Percentiles rank a stretch among this genome's conserved stretches.
Evolutionary conservation across 2,329 filamentous ascomycete genomes (phyloP).

Genomic region (Diplodia seriata): DNA sequence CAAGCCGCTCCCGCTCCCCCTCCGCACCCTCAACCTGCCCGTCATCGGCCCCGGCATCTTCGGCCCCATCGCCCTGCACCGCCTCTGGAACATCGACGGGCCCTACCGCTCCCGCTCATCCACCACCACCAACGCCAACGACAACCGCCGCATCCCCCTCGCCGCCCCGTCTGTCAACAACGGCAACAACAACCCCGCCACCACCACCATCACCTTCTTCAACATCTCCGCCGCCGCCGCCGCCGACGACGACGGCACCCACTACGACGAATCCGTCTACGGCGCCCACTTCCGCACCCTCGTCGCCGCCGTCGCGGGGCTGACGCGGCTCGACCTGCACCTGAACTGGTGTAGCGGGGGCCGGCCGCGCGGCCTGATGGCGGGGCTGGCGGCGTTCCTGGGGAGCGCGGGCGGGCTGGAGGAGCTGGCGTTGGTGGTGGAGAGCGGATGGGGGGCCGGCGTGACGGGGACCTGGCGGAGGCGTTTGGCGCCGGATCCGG

Average conservation of each 20-base stretch:
- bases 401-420: background rate
- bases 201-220: too few relatives aligned
- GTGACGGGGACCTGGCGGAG: background rate
- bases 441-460: background rate
- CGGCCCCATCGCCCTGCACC: background rate
- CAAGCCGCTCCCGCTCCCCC: background rate
- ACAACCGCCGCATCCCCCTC: too few relatives aligned
- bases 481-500: background rate
- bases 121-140: too few relatives aligned
- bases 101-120: too few relatives aligned
- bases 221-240: background rate
- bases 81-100: conserved; percentile 6
- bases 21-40: conserved; percentile 3
- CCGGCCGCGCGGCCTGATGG: background rate
- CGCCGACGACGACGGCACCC: background rate
- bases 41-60: background rate
- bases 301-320: background rate
- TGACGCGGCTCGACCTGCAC: conserved; percentile 6
- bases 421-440: conserved; percentile 16
- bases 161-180: too few relatives aligned
- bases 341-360: background rate
- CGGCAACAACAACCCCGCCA: too few relatives aligned
- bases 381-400: conserved; percentile 5
- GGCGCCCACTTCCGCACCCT: background rate
- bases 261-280: background rate